Evolutionary conservation across 2,329 filamentous ascomycete genomes (phyloP).

Genomic region (Scopulariopsis brevicaulis): DNA sequence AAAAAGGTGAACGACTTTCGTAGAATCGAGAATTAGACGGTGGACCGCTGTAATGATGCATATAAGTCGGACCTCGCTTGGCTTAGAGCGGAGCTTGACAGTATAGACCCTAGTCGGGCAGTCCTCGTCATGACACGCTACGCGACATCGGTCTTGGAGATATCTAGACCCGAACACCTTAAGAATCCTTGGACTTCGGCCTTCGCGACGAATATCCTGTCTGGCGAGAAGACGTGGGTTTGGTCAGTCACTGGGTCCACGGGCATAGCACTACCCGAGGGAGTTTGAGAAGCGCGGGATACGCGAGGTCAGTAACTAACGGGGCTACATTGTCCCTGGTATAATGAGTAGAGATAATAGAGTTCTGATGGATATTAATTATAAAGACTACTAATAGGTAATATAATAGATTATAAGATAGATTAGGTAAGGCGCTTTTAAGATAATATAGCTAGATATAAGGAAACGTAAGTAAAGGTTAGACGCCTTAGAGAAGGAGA

Average conservation of each 20-base stretch:
- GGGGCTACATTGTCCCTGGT: conserved; percentile 22
- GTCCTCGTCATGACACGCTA: conserved; percentile 46
- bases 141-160: conserved; percentile 36
- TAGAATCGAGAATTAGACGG: conserved; percentile 38
- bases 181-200: conserved; percentile 33
- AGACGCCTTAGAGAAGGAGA: no score
- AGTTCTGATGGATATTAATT: no score
- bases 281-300: conserved; percentile 19
- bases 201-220: conserved; percentile 37
- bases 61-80: conserved; percentile 37
- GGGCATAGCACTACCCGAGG: conserved; percentile 34
- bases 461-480: no score
- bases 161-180: conserved; percentile 35
- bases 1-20: conserved; percentile 41
- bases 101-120: conserved; percentile 6
- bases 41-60: conserved; percentile 33
- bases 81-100: conserved; percentile 28
- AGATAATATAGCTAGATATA: no score
- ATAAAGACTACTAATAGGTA: no score
- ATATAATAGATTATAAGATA: no score
- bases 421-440: no score
- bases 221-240: conserved; percentile 4
- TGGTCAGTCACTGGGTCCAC: conserved; percentile 29
- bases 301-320: conserved; percentile 30
- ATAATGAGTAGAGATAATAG: no score